Percentiles rank a stretch among this genome's conserved stretches.
phyloP scores from a whole-genome alignment of 768 basidiomycete genomes.

The Boletus pseudopeckii region DNA sequence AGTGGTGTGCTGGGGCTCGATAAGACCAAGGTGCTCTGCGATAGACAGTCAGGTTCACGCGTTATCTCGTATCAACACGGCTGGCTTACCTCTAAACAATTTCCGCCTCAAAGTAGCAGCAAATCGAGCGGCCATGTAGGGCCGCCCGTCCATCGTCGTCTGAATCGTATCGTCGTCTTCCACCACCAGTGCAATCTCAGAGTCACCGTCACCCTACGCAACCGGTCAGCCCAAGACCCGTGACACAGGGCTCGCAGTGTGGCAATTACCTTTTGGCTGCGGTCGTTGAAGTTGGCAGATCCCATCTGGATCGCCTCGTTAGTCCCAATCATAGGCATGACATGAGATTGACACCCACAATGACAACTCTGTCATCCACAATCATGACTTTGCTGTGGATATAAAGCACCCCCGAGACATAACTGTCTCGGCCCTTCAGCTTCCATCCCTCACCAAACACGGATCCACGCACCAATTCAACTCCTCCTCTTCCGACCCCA shows the following conservation, averaged over 20 bases:
- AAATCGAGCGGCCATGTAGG: conserved; percentile 71
- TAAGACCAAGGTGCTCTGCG: conserved; percentile 83
- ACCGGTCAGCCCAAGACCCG: conserved; percentile 4
- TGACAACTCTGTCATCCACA: conserved; percentile 86
- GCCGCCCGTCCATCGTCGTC: conserved; percentile 73
- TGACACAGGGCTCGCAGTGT: background rate
- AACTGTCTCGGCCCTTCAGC: conserved; percentile 40
- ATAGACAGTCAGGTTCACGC: conserved; percentile 6
- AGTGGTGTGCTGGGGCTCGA: conserved; percentile 61
- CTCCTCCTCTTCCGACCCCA: conserved; percentile 82
- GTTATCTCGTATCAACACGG: background rate
- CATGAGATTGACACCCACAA: conserved; percentile 48
- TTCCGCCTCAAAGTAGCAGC: conserved; percentile 81
- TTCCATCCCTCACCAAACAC: background rate
- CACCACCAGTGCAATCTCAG: conserved; percentile 89
- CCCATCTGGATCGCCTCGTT: conserved; percentile 59
- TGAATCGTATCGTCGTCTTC: conserved; percentile 82
- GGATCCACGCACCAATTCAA: conserved; percentile 58
- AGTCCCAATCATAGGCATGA: background rate
- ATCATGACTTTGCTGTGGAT: conserved; percentile 93
- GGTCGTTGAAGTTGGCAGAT: conserved; percentile 90
- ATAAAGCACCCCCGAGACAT: conserved; percentile 77
- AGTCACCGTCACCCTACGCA: conserved; percentile 82
- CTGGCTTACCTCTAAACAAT: conserved; percentile 67
- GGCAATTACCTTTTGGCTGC: conserved; percentile 63